Conservation (phyloP, 306 rosid species). For the Cicer bijugum region DNA sequence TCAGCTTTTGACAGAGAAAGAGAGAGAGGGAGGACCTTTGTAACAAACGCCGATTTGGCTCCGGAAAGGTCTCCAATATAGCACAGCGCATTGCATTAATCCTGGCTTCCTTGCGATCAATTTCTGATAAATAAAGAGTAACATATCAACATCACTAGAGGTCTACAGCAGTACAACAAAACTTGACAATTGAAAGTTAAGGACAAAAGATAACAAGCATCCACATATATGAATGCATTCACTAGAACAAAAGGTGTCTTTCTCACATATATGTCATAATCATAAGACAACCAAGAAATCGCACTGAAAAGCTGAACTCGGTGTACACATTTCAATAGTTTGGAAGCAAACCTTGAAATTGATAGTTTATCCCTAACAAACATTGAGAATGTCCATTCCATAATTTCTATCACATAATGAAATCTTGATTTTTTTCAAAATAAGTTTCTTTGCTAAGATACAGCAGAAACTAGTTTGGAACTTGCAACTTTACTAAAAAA, state of each 20-base stretch:
- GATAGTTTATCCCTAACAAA: too few species aligned
- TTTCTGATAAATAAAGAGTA: conserved; percentile 58
- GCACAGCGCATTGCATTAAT: conserved; percentile 86
- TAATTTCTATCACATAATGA: too few species aligned
- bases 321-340: neutral
- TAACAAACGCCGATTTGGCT: conserved; percentile 92
- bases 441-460: neutral
- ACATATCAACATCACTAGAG: conserved; percentile 37
- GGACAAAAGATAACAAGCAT: neutral
- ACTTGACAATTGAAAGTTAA: neutral
- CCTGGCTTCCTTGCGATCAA: conserved; percentile 89
- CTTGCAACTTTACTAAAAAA: neutral
- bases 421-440: neutral
- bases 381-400: too few species aligned
- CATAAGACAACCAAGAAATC: neutral
- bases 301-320: neutral
- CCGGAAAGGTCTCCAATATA: conserved; percentile 91
- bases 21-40: conserved; percentile 63
- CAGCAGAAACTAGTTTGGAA: neutral
- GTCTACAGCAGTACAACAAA: conserved; percentile 31
- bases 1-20: neutral
- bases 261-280: neutral
- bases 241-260: neutral
- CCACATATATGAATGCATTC: neutral
- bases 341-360: too few species aligned